These are phyloP conservation scores for Xylaria sp. DNA, from an alignment of 2,329 filamentous ascomycete genomes.

Conservation along the genomic window DNA sequence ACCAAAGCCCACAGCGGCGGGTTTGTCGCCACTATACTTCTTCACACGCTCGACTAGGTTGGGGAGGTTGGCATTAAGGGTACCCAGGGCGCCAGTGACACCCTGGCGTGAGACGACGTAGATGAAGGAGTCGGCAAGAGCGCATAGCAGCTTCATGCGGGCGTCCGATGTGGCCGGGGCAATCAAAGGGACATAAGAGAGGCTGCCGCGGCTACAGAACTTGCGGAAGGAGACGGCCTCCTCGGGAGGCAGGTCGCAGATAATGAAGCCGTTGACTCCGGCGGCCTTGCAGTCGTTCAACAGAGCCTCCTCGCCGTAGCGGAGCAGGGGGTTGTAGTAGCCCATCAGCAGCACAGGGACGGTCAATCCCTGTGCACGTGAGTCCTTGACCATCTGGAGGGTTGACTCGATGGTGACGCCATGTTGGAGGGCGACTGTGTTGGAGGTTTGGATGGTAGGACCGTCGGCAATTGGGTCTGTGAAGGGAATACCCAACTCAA, in stretches of 20 bases:
- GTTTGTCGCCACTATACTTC: constrained; percentile 89
- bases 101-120: constrained; percentile 98
- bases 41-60: constrained; percentile 87
- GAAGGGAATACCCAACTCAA: constrained; percentile 96
- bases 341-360: constrained; percentile 95
- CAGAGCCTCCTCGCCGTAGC: constrained; percentile 92
- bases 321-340: constrained; percentile 96
- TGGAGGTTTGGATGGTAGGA: constrained; percentile 94
- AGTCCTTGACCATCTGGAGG: constrained; percentile 84
- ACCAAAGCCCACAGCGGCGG: constrained; percentile 93
- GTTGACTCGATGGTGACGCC: constrained; percentile 85
- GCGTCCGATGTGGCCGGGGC: constrained; percentile 91
- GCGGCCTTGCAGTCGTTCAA: constrained; percentile 84
- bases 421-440: constrained; percentile 89
- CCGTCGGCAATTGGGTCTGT: constrained; percentile 98
- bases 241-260: constrained; percentile 94
- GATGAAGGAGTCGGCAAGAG: constrained; percentile 97
- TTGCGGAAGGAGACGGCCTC: constrained; percentile 93
- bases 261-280: constrained; percentile 95
- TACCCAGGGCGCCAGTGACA: constrained; percentile 89
- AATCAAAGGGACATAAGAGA: constrained; percentile 97
- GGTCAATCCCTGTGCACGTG: constrained; percentile 79
- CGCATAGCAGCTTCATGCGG: constrained; percentile 95
- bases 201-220: constrained; percentile 80
- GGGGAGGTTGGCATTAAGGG: constrained; percentile 83